Percentiles rank a stretch among this genome's conserved stretches.
phyloP scores from a whole-genome alignment of 2,329 filamentous ascomycete species.

The Sphaerulina vaccinii region DNA sequence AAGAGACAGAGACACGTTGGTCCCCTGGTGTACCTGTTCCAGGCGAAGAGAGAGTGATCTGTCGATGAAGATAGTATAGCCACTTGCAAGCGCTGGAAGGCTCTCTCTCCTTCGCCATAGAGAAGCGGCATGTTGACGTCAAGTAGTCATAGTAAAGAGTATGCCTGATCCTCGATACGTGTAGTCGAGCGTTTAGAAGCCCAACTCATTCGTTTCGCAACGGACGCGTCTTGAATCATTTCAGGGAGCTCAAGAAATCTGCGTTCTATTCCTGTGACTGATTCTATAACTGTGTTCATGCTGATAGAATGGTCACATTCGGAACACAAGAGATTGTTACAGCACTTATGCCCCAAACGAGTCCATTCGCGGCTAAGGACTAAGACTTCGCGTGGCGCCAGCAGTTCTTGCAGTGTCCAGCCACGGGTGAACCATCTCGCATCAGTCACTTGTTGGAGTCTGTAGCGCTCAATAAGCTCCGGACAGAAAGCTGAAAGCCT shows the following conservation, averaged over 20 bases:
- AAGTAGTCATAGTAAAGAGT: neutral
- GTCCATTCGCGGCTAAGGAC: conserved; percentile 14
- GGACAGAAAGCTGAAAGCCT: neutral
- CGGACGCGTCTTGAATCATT: neutral
- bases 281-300: too few relatives aligned
- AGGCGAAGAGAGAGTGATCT: neutral
- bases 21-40: neutral
- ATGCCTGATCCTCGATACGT: neutral
- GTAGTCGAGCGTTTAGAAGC: neutral
- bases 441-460: too few relatives aligned
- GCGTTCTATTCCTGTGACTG: conserved; percentile 32
- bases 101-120: neutral
- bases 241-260: conserved; percentile 3
- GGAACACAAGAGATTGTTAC: conserved; percentile 10
- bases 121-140: neutral
- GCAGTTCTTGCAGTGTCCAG: conserved; percentile 27
- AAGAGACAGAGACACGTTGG: neutral
- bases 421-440: conserved; percentile 12
- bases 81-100: neutral
- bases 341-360: conserved; percentile 13
- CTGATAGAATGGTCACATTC: too few relatives aligned
- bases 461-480: neutral
- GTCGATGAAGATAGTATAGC: neutral
- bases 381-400: conserved; percentile 9
- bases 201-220: conserved; percentile 7